Percentiles rank a stretch among this genome's conserved stretches.
phyloP scores from a whole-genome alignment of 2,329 filamentous ascomycete species.

The Fusarium pilosicola region DNA sequence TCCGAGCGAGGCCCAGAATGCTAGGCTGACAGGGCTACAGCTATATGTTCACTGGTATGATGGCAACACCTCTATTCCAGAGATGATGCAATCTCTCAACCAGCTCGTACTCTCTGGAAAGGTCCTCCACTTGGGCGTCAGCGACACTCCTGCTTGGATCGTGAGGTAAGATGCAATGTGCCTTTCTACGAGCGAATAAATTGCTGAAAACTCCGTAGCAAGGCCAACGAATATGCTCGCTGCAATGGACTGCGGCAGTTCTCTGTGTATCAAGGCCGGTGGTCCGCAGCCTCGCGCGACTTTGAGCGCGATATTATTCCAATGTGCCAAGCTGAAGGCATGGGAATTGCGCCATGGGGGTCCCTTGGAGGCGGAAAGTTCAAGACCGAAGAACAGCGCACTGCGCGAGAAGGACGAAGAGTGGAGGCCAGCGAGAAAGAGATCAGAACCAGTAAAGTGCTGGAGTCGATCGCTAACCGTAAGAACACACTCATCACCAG shows the following conservation, averaged over 20 bases:
- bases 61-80: slow-evolving; percentile 71
- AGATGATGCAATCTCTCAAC: slow-evolving; percentile 76
- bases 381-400: slow-evolving; percentile 52
- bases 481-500: slow-evolving; percentile 57
- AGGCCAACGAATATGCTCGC: slow-evolving; percentile 75
- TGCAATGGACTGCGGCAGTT: slow-evolving; percentile 77
- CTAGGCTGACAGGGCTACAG: slow-evolving; percentile 41
- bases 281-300: slow-evolving; percentile 53
- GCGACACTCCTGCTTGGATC: slow-evolving; percentile 76
- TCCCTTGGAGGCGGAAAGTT: slow-evolving; percentile 62
- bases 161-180: slow-evolving; percentile 53
- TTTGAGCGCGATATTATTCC: slow-evolving; percentile 57
- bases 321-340: slow-evolving; percentile 55
- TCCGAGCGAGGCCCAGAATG: not conserved
- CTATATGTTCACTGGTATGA: slow-evolving; percentile 76
- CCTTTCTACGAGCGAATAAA: not conserved
- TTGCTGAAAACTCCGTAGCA: slow-evolving; percentile 49
- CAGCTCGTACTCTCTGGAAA: slow-evolving; percentile 68
- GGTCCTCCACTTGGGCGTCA: slow-evolving; percentile 73
- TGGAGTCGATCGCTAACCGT: slow-evolving; percentile 61
- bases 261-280: slow-evolving; percentile 59
- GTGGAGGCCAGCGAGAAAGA: slow-evolving; percentile 62
- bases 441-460: slow-evolving; percentile 56
- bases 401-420: slow-evolving; percentile 50
- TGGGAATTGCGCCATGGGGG: slow-evolving; percentile 70